A percentile compares a stretch with the other conserved stretches of the same genome.
Conservation (phyloP, 495 filamentous ascomycete species). For the Penicillium psychrofluorescens region DNA sequence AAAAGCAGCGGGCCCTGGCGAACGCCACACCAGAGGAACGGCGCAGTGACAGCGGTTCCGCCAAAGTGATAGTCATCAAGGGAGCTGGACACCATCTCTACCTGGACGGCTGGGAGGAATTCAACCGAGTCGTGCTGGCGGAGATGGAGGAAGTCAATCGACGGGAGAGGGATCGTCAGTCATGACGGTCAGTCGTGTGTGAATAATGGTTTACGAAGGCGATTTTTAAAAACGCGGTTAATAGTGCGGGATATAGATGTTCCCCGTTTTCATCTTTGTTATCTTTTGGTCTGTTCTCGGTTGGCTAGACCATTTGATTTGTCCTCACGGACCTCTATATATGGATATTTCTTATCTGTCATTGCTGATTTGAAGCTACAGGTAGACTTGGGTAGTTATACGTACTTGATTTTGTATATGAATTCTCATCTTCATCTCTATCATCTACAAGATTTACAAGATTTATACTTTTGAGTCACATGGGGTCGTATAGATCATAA, state of each 20-base stretch:
- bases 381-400: background rate
- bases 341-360: background rate
- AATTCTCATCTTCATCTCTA: too few species aligned
- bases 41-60: constrained; percentile 63
- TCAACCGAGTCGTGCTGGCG: constrained; percentile 65
- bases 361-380: background rate
- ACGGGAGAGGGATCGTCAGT: constrained; percentile 24
- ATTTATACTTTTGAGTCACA: too few species aligned
- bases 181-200: background rate
- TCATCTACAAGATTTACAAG: too few species aligned
- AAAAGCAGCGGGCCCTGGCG: constrained; percentile 48
- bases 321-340: background rate
- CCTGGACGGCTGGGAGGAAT: constrained; percentile 82
- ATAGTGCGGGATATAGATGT: too few species aligned
- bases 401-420: too few species aligned
- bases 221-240: too few species aligned
- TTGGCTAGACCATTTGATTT: background rate
- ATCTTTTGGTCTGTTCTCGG: background rate
- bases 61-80: constrained; percentile 76
- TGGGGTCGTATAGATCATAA: too few species aligned
- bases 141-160: constrained; percentile 72
- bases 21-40: constrained; percentile 61
- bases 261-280: background rate
- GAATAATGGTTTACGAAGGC: too few species aligned
- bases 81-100: constrained; percentile 91